phyloP scores from a whole-genome alignment of 176 grass and related monocot species.

The Rhipidocladum racemiflorum region DNA sequence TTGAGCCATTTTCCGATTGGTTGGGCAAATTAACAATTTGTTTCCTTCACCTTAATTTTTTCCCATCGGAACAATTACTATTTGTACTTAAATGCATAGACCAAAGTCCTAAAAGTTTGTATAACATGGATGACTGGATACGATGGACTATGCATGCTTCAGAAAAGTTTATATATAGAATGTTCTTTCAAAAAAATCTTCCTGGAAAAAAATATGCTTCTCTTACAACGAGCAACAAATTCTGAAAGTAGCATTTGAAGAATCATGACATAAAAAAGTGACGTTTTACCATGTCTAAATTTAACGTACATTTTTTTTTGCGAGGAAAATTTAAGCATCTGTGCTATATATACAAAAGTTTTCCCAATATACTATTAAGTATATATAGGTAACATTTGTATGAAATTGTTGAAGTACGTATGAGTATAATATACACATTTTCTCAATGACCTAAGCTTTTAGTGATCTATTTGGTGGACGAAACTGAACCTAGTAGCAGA shows the following conservation, averaged over 20 bases:
- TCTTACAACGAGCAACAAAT: background rate
- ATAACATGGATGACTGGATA: background rate
- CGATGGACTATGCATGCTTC: too few species aligned
- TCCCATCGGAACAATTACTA: background rate
- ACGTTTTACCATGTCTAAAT: background rate
- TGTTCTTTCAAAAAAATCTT: background rate
- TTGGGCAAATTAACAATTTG: background rate
- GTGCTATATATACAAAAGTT: background rate
- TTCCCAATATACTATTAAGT: background rate
- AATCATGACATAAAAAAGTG: background rate
- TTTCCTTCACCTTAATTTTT: background rate
- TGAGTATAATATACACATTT: background rate
- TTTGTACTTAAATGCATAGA: background rate
- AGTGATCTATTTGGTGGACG: background rate
- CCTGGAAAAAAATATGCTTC: background rate
- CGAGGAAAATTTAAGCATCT: background rate
- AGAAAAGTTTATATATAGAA: too few species aligned
- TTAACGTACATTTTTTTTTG: background rate
- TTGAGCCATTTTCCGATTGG: background rate
- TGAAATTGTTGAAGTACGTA: background rate
- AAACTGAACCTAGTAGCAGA: background rate
- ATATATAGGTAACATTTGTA: background rate
- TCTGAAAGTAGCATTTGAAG: background rate
- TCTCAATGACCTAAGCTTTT: background rate
- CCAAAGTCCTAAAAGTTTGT: background rate